Percentiles rank a stretch among this genome's conserved stretches.
Conservation (phyloP, 495 filamentous ascomycete genomes). For the Lichenothelia convexa region DNA sequence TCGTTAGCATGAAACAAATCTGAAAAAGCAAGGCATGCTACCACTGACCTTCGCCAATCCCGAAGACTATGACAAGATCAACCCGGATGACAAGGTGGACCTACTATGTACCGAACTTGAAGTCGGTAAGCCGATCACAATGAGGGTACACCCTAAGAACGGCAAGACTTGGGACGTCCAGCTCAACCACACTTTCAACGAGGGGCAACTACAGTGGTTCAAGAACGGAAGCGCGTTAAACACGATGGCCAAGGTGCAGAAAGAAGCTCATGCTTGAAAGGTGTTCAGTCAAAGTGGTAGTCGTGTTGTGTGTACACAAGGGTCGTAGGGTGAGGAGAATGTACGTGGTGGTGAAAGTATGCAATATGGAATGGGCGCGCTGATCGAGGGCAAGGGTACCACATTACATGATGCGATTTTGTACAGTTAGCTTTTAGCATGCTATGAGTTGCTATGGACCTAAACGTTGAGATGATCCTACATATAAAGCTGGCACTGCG, state of each 20-base stretch:
- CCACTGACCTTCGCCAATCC: constrained; percentile 88
- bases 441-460: too few relatives aligned
- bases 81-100: constrained; percentile 80
- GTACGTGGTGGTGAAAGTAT: too few relatives aligned
- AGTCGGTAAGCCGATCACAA: constrained; percentile 85
- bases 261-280: background rate
- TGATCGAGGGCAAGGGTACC: too few relatives aligned
- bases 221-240: constrained; percentile 90
- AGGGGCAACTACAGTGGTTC: constrained; percentile 95
- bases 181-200: constrained; percentile 93
- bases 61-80: constrained; percentile 94
- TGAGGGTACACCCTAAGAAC: constrained; percentile 77
- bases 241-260: constrained; percentile 73
- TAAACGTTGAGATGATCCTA: constrained; percentile 44
- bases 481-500: constrained; percentile 35
- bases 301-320: too few relatives aligned
- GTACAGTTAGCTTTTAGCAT: too few relatives aligned
- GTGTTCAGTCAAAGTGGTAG: too few relatives aligned
- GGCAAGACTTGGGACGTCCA: constrained; percentile 62
- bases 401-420: too few relatives aligned
- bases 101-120: constrained; percentile 77
- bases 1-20: constrained; percentile 79
- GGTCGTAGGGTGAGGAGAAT: too few relatives aligned
- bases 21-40: constrained; percentile 99
- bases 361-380: too few relatives aligned